Evolutionary conservation across 1,284 basidiomycete species (phyloP).

Genomic region (Malassezia vespertilionis): DNA sequence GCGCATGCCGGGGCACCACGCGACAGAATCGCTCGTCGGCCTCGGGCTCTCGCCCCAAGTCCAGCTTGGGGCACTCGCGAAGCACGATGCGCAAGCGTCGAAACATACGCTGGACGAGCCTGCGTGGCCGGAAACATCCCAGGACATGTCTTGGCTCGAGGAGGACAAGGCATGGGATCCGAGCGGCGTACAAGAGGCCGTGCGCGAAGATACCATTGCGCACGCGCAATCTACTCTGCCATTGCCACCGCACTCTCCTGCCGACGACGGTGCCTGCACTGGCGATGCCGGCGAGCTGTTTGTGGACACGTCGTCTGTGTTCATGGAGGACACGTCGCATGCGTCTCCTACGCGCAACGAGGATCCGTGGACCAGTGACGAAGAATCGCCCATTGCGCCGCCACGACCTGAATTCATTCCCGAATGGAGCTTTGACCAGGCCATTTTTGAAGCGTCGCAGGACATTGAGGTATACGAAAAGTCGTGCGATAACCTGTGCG

Average conservation of each 20-base stretch:
- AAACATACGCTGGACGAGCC: background rate
- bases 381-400: background rate
- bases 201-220: no score
- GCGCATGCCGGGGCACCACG: background rate
- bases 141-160: constrained; percentile 4
- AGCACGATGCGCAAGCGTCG: background rate
- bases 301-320: no score
- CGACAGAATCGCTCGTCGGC: background rate
- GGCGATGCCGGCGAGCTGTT: no score
- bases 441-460: constrained; percentile 13
- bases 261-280: no score
- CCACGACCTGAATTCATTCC: constrained; percentile 17
- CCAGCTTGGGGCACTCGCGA: background rate
- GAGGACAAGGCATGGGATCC: constrained; percentile 1
- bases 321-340: no score
- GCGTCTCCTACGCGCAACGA: no score
- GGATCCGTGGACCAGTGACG: constrained; percentile 9
- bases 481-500: background rate
- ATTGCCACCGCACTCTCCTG: no score
- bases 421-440: constrained; percentile 19
- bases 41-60: constrained; percentile 4
- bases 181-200: no score
- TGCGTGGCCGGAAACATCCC: background rate
- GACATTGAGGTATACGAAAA: constrained; percentile 8
- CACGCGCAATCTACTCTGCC: no score